phyloP scores from a whole-genome alignment of 1,284 basidiomycete genomes.

The Irpex sp. region DNA sequence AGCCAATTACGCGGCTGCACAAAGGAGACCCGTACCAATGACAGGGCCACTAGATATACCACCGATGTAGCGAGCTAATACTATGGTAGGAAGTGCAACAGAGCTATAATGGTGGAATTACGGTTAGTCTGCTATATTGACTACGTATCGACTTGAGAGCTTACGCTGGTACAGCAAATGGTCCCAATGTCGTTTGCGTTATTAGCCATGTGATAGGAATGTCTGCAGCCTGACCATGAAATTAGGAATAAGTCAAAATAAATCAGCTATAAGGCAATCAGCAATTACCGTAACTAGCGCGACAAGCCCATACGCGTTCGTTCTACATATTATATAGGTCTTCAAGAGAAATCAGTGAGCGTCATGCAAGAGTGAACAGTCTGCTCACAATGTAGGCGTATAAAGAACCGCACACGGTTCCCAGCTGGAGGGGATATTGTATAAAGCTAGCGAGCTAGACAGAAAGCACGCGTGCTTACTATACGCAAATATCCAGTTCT shows the following conservation, averaged over 20 bases:
- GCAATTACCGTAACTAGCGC: conserved; percentile 35
- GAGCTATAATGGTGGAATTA: conserved; percentile 26
- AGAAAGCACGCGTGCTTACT: conserved; percentile 23
- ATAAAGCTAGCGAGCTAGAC: neutral
- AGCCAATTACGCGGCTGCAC: neutral
- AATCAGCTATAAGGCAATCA: neutral
- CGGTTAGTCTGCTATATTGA: neutral
- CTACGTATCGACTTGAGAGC: conserved; percentile 10
- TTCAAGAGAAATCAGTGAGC: conserved; percentile 16
- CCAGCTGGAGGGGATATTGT: conserved; percentile 27
- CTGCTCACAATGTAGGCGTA: conserved; percentile 44
- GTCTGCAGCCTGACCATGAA: conserved; percentile 35
- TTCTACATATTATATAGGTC: conserved; percentile 38
- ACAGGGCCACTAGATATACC: conserved; percentile 25
- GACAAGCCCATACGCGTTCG: conserved; percentile 44
- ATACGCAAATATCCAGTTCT: conserved; percentile 44
- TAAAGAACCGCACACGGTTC: conserved; percentile 41
- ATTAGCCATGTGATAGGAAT: conserved; percentile 46
- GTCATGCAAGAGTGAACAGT: neutral
- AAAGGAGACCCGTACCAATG: conserved; percentile 24
- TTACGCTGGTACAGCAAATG: conserved; percentile 45
- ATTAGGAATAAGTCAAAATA: neutral
- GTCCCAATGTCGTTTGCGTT: conserved; percentile 35
- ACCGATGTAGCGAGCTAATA: conserved; percentile 37
- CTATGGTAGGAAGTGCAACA: conserved; percentile 43